Conservation (phyloP, 2,329 filamentous ascomycete genomes). For the Diplodia sapinea region DNA sequence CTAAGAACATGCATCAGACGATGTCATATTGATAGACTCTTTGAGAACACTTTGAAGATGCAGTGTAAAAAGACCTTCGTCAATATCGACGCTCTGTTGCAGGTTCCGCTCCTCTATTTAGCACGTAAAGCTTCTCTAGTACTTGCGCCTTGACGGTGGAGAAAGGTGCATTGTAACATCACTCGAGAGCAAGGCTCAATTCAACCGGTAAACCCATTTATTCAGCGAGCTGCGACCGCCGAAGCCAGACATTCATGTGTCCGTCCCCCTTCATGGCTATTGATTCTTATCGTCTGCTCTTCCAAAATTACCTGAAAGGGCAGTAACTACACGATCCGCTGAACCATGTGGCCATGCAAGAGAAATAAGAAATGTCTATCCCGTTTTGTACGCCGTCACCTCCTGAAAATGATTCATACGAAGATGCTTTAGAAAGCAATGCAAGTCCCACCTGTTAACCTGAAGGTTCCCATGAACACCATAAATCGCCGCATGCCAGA, state of each 20-base stretch:
- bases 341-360: neutral
- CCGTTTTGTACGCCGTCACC: constrained; percentile 1
- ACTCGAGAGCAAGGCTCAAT: neutral
- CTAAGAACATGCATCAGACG: neutral
- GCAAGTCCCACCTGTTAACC: neutral
- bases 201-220: neutral
- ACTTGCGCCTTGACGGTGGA: too few relatives aligned
- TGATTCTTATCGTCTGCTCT: neutral
- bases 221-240: neutral
- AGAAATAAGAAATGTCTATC: neutral
- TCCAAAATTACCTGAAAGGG: neutral
- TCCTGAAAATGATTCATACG: neutral
- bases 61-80: neutral
- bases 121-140: neutral
- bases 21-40: neutral
- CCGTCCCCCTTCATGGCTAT: neutral
- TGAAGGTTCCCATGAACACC: constrained; percentile 1
- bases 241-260: neutral
- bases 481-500: constrained; percentile 6
- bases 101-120: too few relatives aligned
- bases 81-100: too few relatives aligned
- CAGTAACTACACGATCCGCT: neutral
- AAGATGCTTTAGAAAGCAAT: constrained; percentile 3
- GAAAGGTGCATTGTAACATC: too few relatives aligned
- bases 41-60: neutral